Evolutionary conservation across 106 monocot species (phyloP).

Genomic region (Amphibolis antarctica): DNA sequence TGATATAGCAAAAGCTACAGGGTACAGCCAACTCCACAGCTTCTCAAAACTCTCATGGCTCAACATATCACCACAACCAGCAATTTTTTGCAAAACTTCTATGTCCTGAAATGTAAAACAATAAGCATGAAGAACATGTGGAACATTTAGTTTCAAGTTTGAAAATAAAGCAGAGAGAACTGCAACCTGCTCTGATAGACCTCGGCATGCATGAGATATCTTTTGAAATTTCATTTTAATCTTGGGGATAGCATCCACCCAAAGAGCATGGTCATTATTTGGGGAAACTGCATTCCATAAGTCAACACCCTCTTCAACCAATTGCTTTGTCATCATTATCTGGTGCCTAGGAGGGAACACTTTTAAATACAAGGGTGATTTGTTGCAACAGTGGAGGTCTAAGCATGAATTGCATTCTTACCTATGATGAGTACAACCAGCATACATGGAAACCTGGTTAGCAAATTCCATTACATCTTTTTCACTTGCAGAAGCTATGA

Average conservation of each 20-base stretch:
- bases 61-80: constrained; percentile 69
- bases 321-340: constrained; percentile 58
- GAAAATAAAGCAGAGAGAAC: not conserved
- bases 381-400: not conserved
- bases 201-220: constrained; percentile 51
- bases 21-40: constrained; percentile 87
- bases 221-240: constrained; percentile 71
- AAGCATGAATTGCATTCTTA: constrained; percentile 16
- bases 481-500: constrained; percentile 30
- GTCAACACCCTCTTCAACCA: constrained; percentile 45
- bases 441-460: constrained; percentile 61
- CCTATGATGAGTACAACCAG: constrained; percentile 89
- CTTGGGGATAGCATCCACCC: constrained; percentile 55
- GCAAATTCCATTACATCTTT: constrained; percentile 55
- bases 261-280: constrained; percentile 43
- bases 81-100: constrained; percentile 65
- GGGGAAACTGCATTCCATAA: constrained; percentile 56
- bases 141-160: not conserved
- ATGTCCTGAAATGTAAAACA: constrained; percentile 41
- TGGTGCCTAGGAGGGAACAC: constrained; percentile 34
- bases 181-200: constrained; percentile 65
- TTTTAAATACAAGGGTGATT: not conserved
- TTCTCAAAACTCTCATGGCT: constrained; percentile 50
- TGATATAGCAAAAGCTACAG: constrained; percentile 65
- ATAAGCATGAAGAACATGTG: not conserved